Conservation (phyloP, 1,284 basidiomycete species). For the Sanghuangporus sanghuang region DNA sequence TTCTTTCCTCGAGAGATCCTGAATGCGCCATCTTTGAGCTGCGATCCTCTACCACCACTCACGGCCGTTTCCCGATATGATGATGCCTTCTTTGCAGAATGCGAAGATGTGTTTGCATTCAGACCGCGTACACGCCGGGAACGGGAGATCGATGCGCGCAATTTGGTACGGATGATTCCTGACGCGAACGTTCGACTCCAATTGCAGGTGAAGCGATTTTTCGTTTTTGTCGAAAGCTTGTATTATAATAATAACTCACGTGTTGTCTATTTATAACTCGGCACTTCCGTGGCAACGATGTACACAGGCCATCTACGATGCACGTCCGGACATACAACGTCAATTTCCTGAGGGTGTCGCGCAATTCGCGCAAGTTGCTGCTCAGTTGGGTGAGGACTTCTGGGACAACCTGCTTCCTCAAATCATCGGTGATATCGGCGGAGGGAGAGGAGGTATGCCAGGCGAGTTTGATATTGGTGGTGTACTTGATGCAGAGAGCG, state of each 20-base stretch:
- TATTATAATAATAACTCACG: constrained; percentile 1
- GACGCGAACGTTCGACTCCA: constrained; percentile 51
- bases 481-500: constrained; percentile 7
- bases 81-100: constrained; percentile 61
- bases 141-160: constrained; percentile 41
- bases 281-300: background rate
- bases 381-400: constrained; percentile 51
- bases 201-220: constrained; percentile 38
- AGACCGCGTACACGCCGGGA: constrained; percentile 34
- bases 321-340: constrained; percentile 42
- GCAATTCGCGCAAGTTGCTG: constrained; percentile 56
- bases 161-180: constrained; percentile 51
- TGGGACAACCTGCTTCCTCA: constrained; percentile 52
- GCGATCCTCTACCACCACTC: constrained; percentile 76
- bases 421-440: constrained; percentile 28
- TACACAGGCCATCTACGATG: constrained; percentile 46
- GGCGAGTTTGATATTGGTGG: constrained; percentile 1
- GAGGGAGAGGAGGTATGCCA: constrained; percentile 28
- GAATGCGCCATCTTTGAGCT: constrained; percentile 56
- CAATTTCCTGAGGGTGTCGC: constrained; percentile 61
- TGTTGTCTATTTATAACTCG: background rate
- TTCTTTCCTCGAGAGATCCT: constrained; percentile 62
- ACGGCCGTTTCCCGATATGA: constrained; percentile 60
- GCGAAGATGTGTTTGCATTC: constrained; percentile 45
- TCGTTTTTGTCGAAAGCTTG: constrained; percentile 14